Conservation (phyloP, 176 grass and related monocot genomes). For the Typha latifolia region DNA sequence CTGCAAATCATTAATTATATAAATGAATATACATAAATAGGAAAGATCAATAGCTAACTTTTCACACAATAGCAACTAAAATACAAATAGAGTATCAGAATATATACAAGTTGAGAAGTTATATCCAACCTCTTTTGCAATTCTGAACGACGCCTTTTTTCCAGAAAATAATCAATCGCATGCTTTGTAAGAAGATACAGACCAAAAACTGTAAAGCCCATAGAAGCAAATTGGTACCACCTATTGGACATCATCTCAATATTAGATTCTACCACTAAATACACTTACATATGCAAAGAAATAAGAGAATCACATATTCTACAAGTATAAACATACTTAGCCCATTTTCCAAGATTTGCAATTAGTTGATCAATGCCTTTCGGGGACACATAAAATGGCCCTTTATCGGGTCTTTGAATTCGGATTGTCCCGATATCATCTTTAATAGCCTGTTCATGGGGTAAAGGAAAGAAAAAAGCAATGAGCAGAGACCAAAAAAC, state of each 20-base stretch:
- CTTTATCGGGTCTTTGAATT: constrained; percentile 89
- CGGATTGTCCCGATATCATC: constrained; percentile 88
- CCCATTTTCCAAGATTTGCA: constrained; percentile 89
- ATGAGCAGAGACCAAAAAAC: constrained; percentile 4
- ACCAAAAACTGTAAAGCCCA: constrained; percentile 80
- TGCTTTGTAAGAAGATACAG: constrained; percentile 78
- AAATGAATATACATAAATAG: too few species aligned
- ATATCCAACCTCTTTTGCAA: constrained; percentile 61
- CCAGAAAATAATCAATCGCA: constrained; percentile 66
- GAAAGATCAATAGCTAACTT: too few species aligned
- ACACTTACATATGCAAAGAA: neutral
- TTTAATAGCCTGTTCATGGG: constrained; percentile 75
- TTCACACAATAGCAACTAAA: too few species aligned
- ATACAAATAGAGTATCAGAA: too few species aligned
- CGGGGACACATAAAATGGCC: constrained; percentile 86
- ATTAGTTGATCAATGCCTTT: constrained; percentile 91
- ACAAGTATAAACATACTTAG: constrained; percentile 42
- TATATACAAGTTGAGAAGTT: too few species aligned
- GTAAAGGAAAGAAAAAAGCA: constrained; percentile 10
- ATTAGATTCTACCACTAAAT: too few species aligned
- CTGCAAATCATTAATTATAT: too few species aligned
- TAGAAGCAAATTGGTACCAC: constrained; percentile 80
- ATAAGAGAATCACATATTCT: neutral
- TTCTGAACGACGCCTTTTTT: constrained; percentile 48
- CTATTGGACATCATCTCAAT: constrained; percentile 20